Base-by-base conservation (phyloP, 352 stramenopile species). In the Pythium sp. region DNA sequence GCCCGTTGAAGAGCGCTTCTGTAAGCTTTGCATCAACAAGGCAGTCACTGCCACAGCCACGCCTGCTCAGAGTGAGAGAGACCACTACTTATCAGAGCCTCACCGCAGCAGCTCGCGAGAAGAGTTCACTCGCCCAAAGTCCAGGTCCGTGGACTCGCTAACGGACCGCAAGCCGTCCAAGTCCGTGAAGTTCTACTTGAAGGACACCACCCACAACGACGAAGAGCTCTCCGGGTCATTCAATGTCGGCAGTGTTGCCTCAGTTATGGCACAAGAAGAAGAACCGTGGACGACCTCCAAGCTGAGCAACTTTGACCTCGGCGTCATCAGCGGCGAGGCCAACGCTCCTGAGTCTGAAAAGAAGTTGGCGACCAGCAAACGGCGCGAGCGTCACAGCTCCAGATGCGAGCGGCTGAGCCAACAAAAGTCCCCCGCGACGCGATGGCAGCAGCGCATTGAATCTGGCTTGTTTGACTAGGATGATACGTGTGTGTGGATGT, bases 371-470 rank as follows among this genome's bases (percentile, higher is more conserved):
- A 5, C 34, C 11, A 6, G 11, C 11, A 34, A 11, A 24, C 57
- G 22, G 34, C 18, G 36, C 5, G 24, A 51, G n/a, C 34, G 34
- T 12, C 30, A 20, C 18, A 46, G 57, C 57, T 62, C 57, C n/a
- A 62, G 18, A 12, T 32, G 28, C 15, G 34, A 62, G n/a, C 30
- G 32, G 0, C 11, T 15, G n/a, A 63, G 34, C 5, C 34, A 63
- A 12, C 57, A 22, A 22, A 34, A 63, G 11, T 30, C 57, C 36
- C 36, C 57, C 20, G 15, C 32, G 11, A 46, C 36, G 32, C 57
- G 57, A 62, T 62, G 57, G 57, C 57, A 62, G 34, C n/a, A 43
- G 12, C 57, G 57, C 57, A 63, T 63, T 51, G 57, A 63, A 22
- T 22, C n/a, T 0, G 57, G 57, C 3, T 26, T 34, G 34, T 63